Evolutionary conservation across 305 asterid species (phyloP), one percentile per base, ranked within the genome.

Genomic region (Solanum chacoense): DNA sequence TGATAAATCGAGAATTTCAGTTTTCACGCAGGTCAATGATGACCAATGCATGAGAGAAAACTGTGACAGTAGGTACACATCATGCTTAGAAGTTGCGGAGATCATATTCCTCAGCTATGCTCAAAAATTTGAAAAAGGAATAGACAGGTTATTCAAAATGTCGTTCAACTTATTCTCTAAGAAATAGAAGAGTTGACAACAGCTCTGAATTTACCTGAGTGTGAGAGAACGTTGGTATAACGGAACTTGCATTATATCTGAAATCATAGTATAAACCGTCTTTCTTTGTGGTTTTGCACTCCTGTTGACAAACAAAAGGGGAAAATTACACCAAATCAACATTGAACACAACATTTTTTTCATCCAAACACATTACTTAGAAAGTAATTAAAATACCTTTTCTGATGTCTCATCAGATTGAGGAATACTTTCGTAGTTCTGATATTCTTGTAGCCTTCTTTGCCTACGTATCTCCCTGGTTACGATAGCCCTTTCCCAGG

Each of bases 201-300:
- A 35, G 28, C 37, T n/a, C n/a, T 24, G 18, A 34, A 75, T 85
- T 79, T 38, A 97, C 99, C 97, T 96, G 98, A 90, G 94, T 94
- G 92, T 97, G 98, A 89, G 93, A 91, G 85, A 97, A 94, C 18
- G 98, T 97, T 6, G 98, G 94, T 87, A 93, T 95, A 89, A 96
- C 96, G 35, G 98, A 96, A 92, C 97, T 95, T 34, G 98, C 93
- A 89, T 97, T 96, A 76, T 93, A 93, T 85, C 94, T 92, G 91
- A 97, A 97, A 71, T 90, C 95, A 89, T 94, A 97, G 86, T 90
- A 96, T 0, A 37, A 88, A 36, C 90, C 91, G 35, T 96, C 94
- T 91, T 93, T 96, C 78, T 92, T 92, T 31, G 96, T 94, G 85
- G 89, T 72, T 90, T 93, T 96, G 95, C 97, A 95, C 35, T 93